phyloP scores from a whole-genome alignment of 140 eudicot genomes.

The Stevia rebaudiana region DNA sequence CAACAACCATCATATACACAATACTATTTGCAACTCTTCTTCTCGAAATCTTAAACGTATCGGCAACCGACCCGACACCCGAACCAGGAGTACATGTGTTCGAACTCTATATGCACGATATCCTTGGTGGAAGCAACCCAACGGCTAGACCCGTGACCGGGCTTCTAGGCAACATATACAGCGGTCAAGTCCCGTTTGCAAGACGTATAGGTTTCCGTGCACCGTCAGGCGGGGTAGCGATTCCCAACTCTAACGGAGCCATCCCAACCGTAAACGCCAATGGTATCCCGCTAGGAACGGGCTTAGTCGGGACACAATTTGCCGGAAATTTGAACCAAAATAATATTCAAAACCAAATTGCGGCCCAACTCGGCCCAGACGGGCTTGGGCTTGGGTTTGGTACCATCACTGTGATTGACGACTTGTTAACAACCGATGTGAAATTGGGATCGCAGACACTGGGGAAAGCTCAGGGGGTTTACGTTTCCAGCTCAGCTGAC shows the following conservation, averaged over 20 bases:
- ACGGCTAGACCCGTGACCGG: constrained; percentile 97
- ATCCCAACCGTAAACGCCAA: constrained; percentile 62
- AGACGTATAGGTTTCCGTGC: constrained; percentile 83
- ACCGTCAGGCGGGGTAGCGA: constrained; percentile 65
- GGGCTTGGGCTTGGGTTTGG: constrained; percentile 94
- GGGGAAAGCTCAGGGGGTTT: constrained; percentile 90
- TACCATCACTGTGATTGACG: constrained; percentile 90
- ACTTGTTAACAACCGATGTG: constrained; percentile 58
- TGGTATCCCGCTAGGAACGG: constrained; percentile 91
- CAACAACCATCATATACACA: constrained; percentile 18
- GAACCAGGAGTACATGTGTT: constrained; percentile 41
- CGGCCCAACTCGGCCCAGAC: constrained; percentile 71
- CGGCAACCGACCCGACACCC: constrained; percentile 38
- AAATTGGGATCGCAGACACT: constrained; percentile 65
- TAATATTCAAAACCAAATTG: constrained; percentile 22
- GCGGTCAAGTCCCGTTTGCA: constrained; percentile 97
- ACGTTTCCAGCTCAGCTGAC: constrained; percentile 83
- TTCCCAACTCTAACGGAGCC: constrained; percentile 85
- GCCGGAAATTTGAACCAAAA: constrained; percentile 44
- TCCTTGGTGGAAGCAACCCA: constrained; percentile 84
- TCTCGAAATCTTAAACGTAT: constrained; percentile 5
- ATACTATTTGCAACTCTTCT: constrained; percentile 24
- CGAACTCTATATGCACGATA: constrained; percentile 88
- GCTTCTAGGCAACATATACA: constrained; percentile 77
- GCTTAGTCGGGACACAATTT: constrained; percentile 69